Conservation (phyloP, 106 monocot genomes). For the Agapanthus africanus region DNA sequence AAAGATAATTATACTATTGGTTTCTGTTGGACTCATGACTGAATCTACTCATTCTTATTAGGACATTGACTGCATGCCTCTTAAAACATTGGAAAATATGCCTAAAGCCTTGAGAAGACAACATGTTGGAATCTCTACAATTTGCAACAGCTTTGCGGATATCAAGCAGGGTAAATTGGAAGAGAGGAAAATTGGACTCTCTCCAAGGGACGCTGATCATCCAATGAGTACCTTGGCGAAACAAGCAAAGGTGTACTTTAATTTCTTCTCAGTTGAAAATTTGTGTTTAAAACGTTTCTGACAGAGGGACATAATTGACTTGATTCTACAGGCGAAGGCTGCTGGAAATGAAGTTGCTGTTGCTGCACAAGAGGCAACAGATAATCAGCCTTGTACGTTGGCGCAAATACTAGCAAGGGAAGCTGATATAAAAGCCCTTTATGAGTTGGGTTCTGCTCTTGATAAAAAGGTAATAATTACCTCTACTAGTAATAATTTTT, state of each 20-base stretch:
- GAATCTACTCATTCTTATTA: constrained; percentile 19
- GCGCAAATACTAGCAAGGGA: constrained; percentile 95
- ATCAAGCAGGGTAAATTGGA: constrained; percentile 35
- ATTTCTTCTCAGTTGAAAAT: not conserved
- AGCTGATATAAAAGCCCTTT: constrained; percentile 91
- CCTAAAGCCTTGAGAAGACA: constrained; percentile 69
- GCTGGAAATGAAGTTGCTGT: constrained; percentile 79
- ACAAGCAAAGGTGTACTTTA: constrained; percentile 68
- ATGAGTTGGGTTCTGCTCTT: constrained; percentile 78
- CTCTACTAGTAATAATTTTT: too few relatives aligned
- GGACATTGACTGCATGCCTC: constrained; percentile 96
- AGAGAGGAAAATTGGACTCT: constrained; percentile 42
- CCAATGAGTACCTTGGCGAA: constrained; percentile 74
- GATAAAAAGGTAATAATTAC: constrained; percentile 99
- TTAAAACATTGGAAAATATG: constrained; percentile 70
- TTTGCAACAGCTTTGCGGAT: constrained; percentile 45
- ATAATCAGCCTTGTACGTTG: constrained; percentile 69
- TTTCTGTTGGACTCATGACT: not conserved
- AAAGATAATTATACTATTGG: not conserved
- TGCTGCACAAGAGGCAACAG: constrained; percentile 84
- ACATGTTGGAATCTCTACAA: constrained; percentile 34
- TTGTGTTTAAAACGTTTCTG: constrained; percentile 8
- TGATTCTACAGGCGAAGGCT: constrained; percentile 79
- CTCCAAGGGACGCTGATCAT: constrained; percentile 49
- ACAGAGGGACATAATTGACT: constrained; percentile 87